These are phyloP conservation scores for Phytophthora sojae DNA, from an alignment of 352 stramenopile species.

Conservation along the genomic window DNA sequence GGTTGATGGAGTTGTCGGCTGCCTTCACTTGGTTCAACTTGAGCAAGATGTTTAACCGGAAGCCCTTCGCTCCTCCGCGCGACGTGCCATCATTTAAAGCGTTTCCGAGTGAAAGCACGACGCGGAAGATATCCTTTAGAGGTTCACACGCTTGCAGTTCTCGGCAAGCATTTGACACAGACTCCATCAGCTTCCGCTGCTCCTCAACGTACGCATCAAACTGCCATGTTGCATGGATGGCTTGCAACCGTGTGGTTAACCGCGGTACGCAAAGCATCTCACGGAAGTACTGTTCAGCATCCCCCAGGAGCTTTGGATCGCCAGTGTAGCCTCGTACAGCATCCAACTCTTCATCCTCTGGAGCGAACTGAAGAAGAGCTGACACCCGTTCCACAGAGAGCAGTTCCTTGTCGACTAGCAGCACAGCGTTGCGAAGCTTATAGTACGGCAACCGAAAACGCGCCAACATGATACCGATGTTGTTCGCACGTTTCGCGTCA, in stretches of 20 bases:
- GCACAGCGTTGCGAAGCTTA: conserved; percentile 79
- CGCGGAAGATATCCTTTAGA: conserved; percentile 88
- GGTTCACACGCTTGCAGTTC: conserved; percentile 90
- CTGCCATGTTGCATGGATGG: conserved; percentile 85
- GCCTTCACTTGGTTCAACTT: conserved; percentile 92
- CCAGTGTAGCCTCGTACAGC: conserved; percentile 69
- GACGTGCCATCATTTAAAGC: conserved; percentile 90
- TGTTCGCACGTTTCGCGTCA: conserved; percentile 86
- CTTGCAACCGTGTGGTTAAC: conserved; percentile 72
- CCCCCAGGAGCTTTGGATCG: conserved; percentile 76
- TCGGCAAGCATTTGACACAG: conserved; percentile 88
- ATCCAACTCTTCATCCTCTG: conserved; percentile 74
- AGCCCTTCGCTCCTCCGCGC: conserved; percentile 87
- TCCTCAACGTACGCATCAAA: conserved; percentile 87
- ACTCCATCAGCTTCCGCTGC: conserved; percentile 77
- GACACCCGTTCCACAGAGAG: conserved; percentile 80
- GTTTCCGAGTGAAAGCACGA: conserved; percentile 90
- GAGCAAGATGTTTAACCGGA: conserved; percentile 86
- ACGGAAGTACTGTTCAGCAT: conserved; percentile 84
- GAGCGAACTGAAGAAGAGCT: conserved; percentile 80
- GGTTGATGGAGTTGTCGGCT: conserved; percentile 81
- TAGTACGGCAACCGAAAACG: conserved; percentile 85
- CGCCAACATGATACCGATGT: conserved; percentile 89
- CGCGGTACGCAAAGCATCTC: conserved; percentile 74
- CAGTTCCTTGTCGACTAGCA: conserved; percentile 81